These are phyloP conservation scores for Claviceps africana DNA, from an alignment of 2,329 filamentous ascomycete genomes.

Conservation along the genomic window DNA sequence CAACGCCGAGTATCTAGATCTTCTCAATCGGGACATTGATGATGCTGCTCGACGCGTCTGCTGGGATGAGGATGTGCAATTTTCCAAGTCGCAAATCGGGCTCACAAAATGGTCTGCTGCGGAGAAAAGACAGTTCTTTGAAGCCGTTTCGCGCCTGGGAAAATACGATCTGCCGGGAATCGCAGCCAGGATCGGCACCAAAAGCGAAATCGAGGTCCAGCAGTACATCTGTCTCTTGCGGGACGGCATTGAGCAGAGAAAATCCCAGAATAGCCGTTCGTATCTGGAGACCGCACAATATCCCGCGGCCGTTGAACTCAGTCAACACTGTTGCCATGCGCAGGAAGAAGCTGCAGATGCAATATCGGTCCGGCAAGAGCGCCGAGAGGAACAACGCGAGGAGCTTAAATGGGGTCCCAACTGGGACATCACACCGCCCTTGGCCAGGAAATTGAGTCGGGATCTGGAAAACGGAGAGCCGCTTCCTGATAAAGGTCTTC, in stretches of 20 bases:
- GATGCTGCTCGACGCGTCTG: constrained; percentile 30
- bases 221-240: constrained; percentile 54
- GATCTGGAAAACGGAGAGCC: constrained; percentile 2
- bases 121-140: constrained; percentile 62
- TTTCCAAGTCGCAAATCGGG: constrained; percentile 46
- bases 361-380: constrained; percentile 50
- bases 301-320: constrained; percentile 60
- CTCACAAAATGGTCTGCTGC: constrained; percentile 51
- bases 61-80: constrained; percentile 16
- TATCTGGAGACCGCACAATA: constrained; percentile 39
- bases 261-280: constrained; percentile 18
- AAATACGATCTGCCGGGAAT: constrained; percentile 48
- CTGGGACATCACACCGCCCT: constrained; percentile 48
- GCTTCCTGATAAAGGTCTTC: constrained; percentile 18
- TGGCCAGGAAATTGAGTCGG: constrained; percentile 19
- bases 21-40: constrained; percentile 45
- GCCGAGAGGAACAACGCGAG: constrained; percentile 46
- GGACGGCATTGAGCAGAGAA: constrained; percentile 28
- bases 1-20: constrained; percentile 32
- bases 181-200: constrained; percentile 49
- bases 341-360: constrained; percentile 57
- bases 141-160: constrained; percentile 49
- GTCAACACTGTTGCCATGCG: constrained; percentile 45
- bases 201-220: constrained; percentile 59
- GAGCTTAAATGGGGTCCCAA: constrained; percentile 42